A percentile compares a stretch with the other conserved stretches of the same genome.
phyloP scores from a whole-genome alignment of 345 rosid genomes.

The Salix caprea region DNA sequence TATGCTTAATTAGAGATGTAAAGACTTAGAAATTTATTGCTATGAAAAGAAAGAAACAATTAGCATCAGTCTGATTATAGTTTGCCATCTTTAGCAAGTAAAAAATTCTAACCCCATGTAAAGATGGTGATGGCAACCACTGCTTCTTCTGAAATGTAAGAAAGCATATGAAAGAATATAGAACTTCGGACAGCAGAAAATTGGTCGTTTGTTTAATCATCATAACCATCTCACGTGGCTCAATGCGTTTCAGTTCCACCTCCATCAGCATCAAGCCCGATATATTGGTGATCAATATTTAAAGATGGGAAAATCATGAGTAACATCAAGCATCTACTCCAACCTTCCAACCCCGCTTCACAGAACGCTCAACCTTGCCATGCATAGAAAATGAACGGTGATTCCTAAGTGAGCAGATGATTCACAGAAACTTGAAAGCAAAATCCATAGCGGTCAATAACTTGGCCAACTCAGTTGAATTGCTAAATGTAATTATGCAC shows the following conservation, averaged over 20 bases:
- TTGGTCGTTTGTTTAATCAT: neutral
- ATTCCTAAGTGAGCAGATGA: neutral
- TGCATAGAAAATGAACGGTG: neutral
- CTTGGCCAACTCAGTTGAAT: neutral
- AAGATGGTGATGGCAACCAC: neutral
- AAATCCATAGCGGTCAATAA: neutral
- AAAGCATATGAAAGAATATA: neutral
- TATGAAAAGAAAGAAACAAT: neutral
- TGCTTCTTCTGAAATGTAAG: neutral
- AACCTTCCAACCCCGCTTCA: neutral
- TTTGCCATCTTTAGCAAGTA: neutral
- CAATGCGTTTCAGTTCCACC: neutral
- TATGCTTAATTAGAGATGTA: neutral
- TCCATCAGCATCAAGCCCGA: neutral
- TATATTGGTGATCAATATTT: neutral
- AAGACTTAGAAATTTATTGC: neutral
- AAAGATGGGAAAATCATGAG: neutral
- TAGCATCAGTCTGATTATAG: neutral
- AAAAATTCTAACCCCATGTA: neutral
- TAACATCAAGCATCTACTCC: neutral
- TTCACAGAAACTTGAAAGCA: neutral
- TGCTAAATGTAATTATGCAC: neutral
- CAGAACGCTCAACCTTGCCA: neutral
- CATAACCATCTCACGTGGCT: neutral
- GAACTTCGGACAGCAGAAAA: neutral